Evolutionary conservation across 148 eudicot genomes (phyloP), one percentile per base, ranked within the genome.

Genomic region (Pharnaceum exiguum): DNA sequence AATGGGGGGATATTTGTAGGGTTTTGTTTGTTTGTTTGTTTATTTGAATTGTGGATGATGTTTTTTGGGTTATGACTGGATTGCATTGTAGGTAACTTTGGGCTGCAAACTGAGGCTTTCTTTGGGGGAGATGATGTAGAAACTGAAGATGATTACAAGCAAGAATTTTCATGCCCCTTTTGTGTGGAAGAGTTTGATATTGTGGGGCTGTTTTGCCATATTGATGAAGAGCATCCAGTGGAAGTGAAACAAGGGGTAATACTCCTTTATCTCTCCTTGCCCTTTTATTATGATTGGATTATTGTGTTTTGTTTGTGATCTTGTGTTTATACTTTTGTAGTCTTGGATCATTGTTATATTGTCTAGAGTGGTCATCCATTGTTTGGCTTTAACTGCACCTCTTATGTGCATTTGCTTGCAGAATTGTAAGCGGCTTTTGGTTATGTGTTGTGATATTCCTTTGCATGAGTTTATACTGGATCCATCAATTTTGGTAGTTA

Each of bases 131-230:
- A 79, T 38, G 95, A 82, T 10, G 45, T 51, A 42, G 90, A 79
- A 7, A 75, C 65, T 2, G 95, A 83, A 21, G 93, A 87, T 27
- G 95, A 88, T 68, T 57, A 46, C 55, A 74, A 87, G 69, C 79
- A 77, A 39, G 99, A 93, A 76, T 93, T 51, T 70, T 47, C 90
- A 29, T 93, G 99, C 62, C 96, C 96, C 12, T 93, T 93, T 72
- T 93, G 99, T 50, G 83, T 74, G 0, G 96, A 89, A 45, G 96
- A 89, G 66, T 89, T 81, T 55, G 96, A 93, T 61, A 76, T 86
- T 46, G 96, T 93, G 23, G 96, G 96, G 40, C 81, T 93, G 5
- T 89, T 86, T 68, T 93, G 96, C 60, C 99, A 93, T 68, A 77
- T 93, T 53, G 96, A 93, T 39, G 96, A 89, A 45, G 96, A 85